These are phyloP conservation scores for Candida sp. DNA, from an alignment of 1,139 yeast species.

Conservation along the genomic window DNA sequence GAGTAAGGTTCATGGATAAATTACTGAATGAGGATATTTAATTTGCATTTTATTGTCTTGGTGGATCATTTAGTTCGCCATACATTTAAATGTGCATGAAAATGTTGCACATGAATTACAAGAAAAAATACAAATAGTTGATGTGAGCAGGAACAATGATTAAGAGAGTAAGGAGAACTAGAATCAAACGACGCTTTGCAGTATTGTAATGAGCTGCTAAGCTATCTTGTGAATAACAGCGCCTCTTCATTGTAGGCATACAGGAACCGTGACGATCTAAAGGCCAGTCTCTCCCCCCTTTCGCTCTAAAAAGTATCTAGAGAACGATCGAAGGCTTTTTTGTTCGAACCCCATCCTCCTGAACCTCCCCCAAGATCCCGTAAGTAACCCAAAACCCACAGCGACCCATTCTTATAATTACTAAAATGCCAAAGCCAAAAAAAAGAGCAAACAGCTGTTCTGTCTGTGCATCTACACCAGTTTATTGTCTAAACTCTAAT, in stretches of 20 bases:
- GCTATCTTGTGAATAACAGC: neutral
- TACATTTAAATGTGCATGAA: neutral
- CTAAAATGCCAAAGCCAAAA: too few species aligned
- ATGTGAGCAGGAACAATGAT: neutral
- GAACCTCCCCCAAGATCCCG: too few species aligned
- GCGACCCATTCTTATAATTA: too few species aligned
- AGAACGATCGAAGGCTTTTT: too few species aligned
- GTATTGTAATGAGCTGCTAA: too few species aligned
- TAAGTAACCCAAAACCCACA: too few species aligned
- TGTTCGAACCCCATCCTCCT: too few species aligned
- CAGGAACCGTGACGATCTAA: too few species aligned
- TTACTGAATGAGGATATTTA: neutral
- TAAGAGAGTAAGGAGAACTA: neutral
- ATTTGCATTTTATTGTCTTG: neutral
- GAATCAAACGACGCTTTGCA: neutral
- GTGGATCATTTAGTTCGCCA: neutral
- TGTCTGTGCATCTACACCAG: neutral
- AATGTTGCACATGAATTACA: neutral
- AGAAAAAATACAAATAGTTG: neutral
- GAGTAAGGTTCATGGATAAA: neutral
- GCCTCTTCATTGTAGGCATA: neutral
- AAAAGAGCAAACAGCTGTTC: too few species aligned
- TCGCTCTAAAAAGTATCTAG: too few species aligned
- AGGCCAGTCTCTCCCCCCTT: too few species aligned
- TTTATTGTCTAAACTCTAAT: neutral